Evolutionary conservation across 768 basidiomycete species (phyloP), one percentile per base, ranked within the genome.

Genomic region (Clavulina sp.): DNA sequence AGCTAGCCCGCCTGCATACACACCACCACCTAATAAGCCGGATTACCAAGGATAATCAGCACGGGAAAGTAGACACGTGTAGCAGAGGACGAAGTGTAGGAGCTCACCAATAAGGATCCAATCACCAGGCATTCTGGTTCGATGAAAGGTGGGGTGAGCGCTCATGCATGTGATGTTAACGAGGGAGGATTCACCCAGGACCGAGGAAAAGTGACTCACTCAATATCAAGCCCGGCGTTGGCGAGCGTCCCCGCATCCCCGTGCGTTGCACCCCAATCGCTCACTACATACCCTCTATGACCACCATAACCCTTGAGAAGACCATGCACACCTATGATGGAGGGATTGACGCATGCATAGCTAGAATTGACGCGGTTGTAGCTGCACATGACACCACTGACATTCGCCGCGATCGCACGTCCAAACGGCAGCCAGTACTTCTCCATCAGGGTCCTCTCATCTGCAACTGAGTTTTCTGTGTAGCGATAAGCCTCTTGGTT

Each of bases 191-290:
- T 13, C 43, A 46, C 26, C 34, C 34, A 19, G n/a, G n/a, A n/a
- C n/a, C n/a, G n/a, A n/a, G n/a, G n/a, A n/a, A n/a, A n/a, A n/a
- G n/a, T n/a, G 19, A 38, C 34, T 38, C 34, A 38, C 43, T 46
- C 43, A 26, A 46, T 24, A 32, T 56, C 54, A 2, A 56, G 48
- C 4, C 54, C 54, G 9, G 43, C 13, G 26, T 13, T 26, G 7
- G n/a, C 38, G 19, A 34, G 48, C 5, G 52, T 53, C 18, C 54
- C 32, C 24, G 29, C 33, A 7, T 53, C 38, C 13, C 53, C 75
- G 55, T 76, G 73, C 3, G 78, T 80, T 16, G 76, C 81, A 57
- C 68, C 62, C 81, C 80, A 83, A 60, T 83, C 81, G 28, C 51
- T 51, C 38, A 57, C 51, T 29, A 60, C 52, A 24, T 41, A 53